These are phyloP conservation scores for Phialophora expanda DNA, from an alignment of 2,329 filamentous ascomycete species.

Conservation along the genomic window DNA sequence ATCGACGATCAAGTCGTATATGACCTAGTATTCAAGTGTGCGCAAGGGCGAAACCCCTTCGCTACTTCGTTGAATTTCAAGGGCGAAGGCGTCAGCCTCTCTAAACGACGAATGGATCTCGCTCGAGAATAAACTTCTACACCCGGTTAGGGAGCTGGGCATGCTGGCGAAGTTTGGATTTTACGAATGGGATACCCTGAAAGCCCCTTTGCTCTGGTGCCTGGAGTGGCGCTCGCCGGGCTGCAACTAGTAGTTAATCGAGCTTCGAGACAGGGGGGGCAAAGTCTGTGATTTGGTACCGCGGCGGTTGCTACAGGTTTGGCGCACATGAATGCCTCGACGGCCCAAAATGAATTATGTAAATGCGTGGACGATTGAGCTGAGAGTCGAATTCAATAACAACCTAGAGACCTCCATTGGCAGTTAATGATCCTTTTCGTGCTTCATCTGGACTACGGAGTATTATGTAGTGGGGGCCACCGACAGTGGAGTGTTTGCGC, in stretches of 20 bases:
- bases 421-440: neutral
- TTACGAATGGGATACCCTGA: neutral
- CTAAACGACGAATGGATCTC: neutral
- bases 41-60: neutral
- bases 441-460: neutral
- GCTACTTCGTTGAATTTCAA: neutral
- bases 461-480: neutral
- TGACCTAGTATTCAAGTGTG: neutral
- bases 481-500: neutral
- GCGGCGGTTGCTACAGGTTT: neutral
- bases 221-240: neutral
- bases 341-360: conserved; percentile 4
- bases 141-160: neutral
- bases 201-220: neutral
- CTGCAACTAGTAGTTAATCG: neutral
- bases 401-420: neutral
- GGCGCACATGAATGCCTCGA: neutral
- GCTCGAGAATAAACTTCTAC: neutral
- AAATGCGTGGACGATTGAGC: conserved; percentile 3
- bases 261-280: neutral
- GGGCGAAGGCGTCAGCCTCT: neutral
- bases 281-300: neutral
- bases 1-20: neutral
- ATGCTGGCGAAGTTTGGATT: conserved; percentile 3
- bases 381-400: neutral